Evolutionary conservation across 2,329 filamentous ascomycete species (phyloP).

Genomic region (Aspergillus ustus): DNA sequence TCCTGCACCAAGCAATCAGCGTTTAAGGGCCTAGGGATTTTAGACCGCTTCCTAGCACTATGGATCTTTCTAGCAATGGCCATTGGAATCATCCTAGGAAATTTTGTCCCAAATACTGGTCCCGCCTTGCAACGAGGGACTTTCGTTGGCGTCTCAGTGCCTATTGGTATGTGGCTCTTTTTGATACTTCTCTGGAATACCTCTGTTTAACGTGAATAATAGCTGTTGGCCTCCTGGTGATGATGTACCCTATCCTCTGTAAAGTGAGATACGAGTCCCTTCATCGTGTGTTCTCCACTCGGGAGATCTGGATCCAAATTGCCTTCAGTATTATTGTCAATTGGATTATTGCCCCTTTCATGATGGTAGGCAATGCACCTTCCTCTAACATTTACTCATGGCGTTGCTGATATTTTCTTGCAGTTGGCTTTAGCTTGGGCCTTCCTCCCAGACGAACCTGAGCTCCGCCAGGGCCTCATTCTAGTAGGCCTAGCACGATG

Average conservation of each 20-base stretch:
- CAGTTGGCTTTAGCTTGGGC: slow-evolving; percentile 55
- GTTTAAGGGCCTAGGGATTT: slow-evolving; percentile 22
- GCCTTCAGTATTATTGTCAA: slow-evolving; percentile 75
- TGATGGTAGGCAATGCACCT: slow-evolving; percentile 65
- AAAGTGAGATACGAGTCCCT: slow-evolving; percentile 80
- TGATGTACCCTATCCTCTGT: slow-evolving; percentile 94
- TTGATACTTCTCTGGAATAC: background rate
- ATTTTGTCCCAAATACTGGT: slow-evolving; percentile 68
- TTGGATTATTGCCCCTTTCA: slow-evolving; percentile 79
- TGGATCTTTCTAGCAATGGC: slow-evolving; percentile 82
- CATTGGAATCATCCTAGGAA: slow-evolving; percentile 73
- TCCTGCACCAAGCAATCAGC: slow-evolving; percentile 18
- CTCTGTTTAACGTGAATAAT: background rate
- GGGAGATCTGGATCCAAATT: slow-evolving; percentile 75
- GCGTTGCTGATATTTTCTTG: too few species aligned
- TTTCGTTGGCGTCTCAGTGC: slow-evolving; percentile 71
- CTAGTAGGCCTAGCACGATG: slow-evolving; percentile 83
- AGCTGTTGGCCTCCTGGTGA: slow-evolving; percentile 80
- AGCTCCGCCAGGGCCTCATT: slow-evolving; percentile 68
- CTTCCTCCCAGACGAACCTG: slow-evolving; percentile 56
- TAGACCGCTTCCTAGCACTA: slow-evolving; percentile 37
- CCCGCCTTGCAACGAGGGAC: slow-evolving; percentile 68
- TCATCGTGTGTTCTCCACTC: slow-evolving; percentile 75
- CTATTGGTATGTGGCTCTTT: slow-evolving; percentile 58
- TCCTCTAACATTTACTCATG: slow-evolving; percentile 32